Base-by-base conservation (phyloP, 129 eudicot species). In the Deinandra increscens region DNA sequence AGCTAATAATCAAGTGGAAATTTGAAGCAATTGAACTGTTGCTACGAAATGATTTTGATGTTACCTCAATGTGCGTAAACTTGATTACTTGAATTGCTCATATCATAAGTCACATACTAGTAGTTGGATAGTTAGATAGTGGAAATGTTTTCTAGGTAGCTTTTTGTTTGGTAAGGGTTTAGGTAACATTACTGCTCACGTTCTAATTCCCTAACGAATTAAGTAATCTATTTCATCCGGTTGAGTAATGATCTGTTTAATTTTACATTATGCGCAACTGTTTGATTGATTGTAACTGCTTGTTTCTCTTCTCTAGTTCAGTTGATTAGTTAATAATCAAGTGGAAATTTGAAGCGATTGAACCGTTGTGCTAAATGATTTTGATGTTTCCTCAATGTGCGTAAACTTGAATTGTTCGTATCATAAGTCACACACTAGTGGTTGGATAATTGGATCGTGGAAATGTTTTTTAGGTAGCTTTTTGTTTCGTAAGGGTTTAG, bases 101-200 rank as follows among this genome's bases (percentile, higher is more conserved):
- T 62, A 2, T 33, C 39, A 33, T 46, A 17, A 49, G 36, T 60
- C 58, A 18, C 49, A 72, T 42, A 18, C 29, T 62, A 62, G 70
- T 66, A 4, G 54, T 44, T 33, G 77, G 60, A 62, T 72, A 1
- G 36, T 34, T 61, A 38, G 61, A 72, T 72, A 26, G 36, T 46
- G 26, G 48, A 31, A 60, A 17, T 60, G 60, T 59, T 44, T 72
- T 33, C 31, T 44, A 46, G 61, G 69, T 72, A 72, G 76, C 9
- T 6, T 58, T 61, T 31, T 72, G 69, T 34, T 72, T 29, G 76
- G 31, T 60, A 6, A 60, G 50, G 68, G n/a, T n/a, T n/a, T n/a
- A n/a, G n/a, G n/a, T n/a, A n/a, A n/a, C n/a, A n/a, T n/a, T n/a
- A n/a, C n/a, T n/a, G n/a, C n/a, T n/a, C n/a, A n/a, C n/a, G n/a